Evolutionary conservation across 2,329 filamentous ascomycete species (phyloP), one percentile per base, ranked within the genome.

Genomic region (Ilyonectria destructans): DNA sequence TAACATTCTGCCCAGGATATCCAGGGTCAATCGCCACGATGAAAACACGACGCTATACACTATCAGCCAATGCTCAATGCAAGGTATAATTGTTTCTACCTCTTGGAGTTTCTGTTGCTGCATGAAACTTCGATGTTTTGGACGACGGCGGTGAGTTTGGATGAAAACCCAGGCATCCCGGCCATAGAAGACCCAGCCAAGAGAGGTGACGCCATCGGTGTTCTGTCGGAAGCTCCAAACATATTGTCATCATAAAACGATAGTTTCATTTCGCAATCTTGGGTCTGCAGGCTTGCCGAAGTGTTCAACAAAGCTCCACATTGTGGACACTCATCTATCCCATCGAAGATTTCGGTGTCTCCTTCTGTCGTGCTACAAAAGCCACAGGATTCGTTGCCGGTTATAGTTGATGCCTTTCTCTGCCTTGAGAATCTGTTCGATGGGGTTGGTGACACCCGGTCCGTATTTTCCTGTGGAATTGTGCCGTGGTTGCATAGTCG

Each of bases 401-500:
- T 8, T 1, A n/a, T 13, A n/a, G 15, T 8, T 8, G n/a, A 9
- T 15, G n/a, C 21, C 23, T n/a, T 29, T 17, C 10, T 17, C 8
- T 6, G 26, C 13, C 10, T 29, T n/a, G 48, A 9, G 13, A 4
- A 15, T 31, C 4, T 51, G 10, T 26, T 26, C 12, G 7, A 49
- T 49, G 12, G 23, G 6, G 7, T 29, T 29, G 15, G 7, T 6
- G 23, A 26, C 46, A 26, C 8, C 12, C 8, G 6, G 23, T 26
- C 15, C 8, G 46, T 15, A 51, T 17, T 10, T 17, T 6, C 23
- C 7, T 51, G 26, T 7, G 23, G 23, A 26, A 51, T n/a, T 17
- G 48, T 51, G 23, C 48, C 48, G 23, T 29, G 48, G 9, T 51
- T 51, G 48, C 48, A 51, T n/a, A 51, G 48, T 17, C 48, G 31